Conservation (phyloP, 768 basidiomycete species). For the Tricholoma sp. region DNA sequence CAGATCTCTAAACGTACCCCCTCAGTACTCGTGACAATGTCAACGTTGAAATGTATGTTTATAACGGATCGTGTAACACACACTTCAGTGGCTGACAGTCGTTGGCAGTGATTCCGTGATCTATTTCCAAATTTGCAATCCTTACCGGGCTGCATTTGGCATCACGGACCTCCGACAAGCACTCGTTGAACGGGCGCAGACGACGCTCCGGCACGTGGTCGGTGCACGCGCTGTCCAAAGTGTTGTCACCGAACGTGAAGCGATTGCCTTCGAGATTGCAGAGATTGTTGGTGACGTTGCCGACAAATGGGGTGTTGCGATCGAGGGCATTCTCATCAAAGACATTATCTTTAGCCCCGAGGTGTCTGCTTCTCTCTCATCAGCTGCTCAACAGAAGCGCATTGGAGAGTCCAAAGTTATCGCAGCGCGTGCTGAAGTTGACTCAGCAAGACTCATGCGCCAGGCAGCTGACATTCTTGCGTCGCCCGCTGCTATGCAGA, state of each 20-base stretch:
- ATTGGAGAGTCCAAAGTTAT: slow-evolving; percentile 97
- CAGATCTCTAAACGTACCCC: neutral
- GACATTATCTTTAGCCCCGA: slow-evolving; percentile 92
- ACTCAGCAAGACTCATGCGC: slow-evolving; percentile 91
- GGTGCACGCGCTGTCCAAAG: slow-evolving; percentile 93
- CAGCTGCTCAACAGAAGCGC: slow-evolving; percentile 95
- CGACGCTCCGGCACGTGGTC: slow-evolving; percentile 95
- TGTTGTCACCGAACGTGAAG: slow-evolving; percentile 95
- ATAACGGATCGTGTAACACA: slow-evolving; percentile 1
- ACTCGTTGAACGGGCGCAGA: slow-evolving; percentile 82
- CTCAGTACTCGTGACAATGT: slow-evolving; percentile 87
- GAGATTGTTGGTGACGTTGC: slow-evolving; percentile 91
- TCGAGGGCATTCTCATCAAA: slow-evolving; percentile 94
- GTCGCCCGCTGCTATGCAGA: slow-evolving; percentile 96
- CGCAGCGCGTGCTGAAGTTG: slow-evolving; percentile 93
- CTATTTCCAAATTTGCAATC: slow-evolving; percentile 86
- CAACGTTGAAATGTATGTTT: slow-evolving; percentile 83
- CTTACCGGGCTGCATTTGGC: slow-evolving; percentile 92
- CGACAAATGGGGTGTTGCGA: slow-evolving; percentile 95
- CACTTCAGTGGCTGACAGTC: neutral
- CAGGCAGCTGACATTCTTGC: slow-evolving; percentile 95
- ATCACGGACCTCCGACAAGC: slow-evolving; percentile 87
- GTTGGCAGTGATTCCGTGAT: slow-evolving; percentile 78
- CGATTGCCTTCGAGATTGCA: slow-evolving; percentile 93
- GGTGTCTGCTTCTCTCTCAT: slow-evolving; percentile 85